These are phyloP conservation scores for Thalassia testudinum DNA, from an alignment of 116 monocot species.

Conservation along the genomic window DNA sequence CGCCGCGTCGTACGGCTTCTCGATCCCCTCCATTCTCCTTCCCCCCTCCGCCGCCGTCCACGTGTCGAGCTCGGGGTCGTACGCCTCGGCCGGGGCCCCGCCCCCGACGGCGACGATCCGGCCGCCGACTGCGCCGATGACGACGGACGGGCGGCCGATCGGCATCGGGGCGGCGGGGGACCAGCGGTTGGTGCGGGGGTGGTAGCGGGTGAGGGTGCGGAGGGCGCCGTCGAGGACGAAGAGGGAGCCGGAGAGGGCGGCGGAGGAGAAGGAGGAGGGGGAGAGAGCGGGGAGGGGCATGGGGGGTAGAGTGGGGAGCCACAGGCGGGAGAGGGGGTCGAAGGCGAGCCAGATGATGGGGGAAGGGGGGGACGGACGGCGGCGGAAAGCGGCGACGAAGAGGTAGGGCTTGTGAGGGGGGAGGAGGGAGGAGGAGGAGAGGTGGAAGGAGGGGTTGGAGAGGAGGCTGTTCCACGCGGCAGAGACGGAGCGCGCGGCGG, in stretches of 20 bases:
- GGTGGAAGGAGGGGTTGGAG: slow-evolving; percentile 28
- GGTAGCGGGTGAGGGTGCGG: slow-evolving; percentile 19
- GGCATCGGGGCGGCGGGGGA: slow-evolving; percentile 19
- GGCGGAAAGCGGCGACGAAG: slow-evolving; percentile 55
- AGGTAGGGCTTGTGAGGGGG: slow-evolving; percentile 35
- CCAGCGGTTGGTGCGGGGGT: slow-evolving; percentile 54
- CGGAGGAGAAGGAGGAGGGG: slow-evolving; percentile 28
- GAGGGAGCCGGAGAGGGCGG: slow-evolving; percentile 27
- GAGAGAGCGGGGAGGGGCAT: slow-evolving; percentile 17
- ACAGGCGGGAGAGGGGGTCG: slow-evolving; percentile 33
- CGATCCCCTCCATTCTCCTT: slow-evolving; percentile 11
- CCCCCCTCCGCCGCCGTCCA: slow-evolving; percentile 32
- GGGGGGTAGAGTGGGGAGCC: slow-evolving; percentile 18
- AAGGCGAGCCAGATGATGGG: slow-evolving; percentile 52
- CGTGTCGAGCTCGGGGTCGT: slow-evolving; percentile 32
- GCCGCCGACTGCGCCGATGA: slow-evolving; percentile 30
- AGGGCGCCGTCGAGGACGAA: slow-evolving; percentile 36
- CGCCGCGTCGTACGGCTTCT: slow-evolving; percentile 62
- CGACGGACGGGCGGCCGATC: slow-evolving; percentile 29
- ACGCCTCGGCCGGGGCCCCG: slow-evolving; percentile 12
- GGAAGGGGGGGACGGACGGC: slow-evolving; percentile 10
- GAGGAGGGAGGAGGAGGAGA: slow-evolving; percentile 11
- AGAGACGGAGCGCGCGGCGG: slow-evolving; percentile 46
- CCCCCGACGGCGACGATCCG: slow-evolving; percentile 21
- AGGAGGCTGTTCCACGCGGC: slow-evolving; percentile 59